Evolutionary conservation across 768 basidiomycete genomes (phyloP).

Genomic region (Macrolepiota albuminosa): DNA sequence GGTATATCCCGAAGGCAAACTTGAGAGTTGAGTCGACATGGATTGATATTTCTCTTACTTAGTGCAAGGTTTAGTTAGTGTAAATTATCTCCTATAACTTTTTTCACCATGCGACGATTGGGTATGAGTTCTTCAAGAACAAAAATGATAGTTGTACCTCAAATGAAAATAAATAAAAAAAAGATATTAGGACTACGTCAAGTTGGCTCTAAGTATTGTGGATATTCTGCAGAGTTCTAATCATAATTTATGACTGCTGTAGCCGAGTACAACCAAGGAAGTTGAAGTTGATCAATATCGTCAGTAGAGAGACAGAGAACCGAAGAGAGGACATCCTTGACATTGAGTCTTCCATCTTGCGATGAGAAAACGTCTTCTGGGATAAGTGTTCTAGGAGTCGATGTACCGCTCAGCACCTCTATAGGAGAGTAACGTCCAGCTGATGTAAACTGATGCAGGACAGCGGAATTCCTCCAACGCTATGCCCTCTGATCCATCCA

Average conservation of each 20-base stretch:
- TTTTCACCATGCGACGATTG: background rate
- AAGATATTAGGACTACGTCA: background rate
- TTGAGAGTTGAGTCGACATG: slow-evolving; percentile 28
- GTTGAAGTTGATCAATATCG: slow-evolving; percentile 39
- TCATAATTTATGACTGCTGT: too few species aligned
- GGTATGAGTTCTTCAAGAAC: background rate
- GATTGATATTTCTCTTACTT: slow-evolving; percentile 18
- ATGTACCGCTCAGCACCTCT: slow-evolving; percentile 16
- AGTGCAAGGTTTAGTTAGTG: background rate
- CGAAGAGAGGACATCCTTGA: slow-evolving; percentile 36
- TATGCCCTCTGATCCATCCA: slow-evolving; percentile 48
- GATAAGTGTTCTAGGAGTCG: slow-evolving; percentile 37
- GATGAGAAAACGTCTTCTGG: slow-evolving; percentile 25
- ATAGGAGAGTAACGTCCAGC: slow-evolving; percentile 9
- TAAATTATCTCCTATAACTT: background rate
- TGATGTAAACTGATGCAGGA: slow-evolving; percentile 60
- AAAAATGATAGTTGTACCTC: background rate
- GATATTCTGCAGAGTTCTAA: background rate
- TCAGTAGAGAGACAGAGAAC: slow-evolving; percentile 39
- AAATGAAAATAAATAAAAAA: background rate
- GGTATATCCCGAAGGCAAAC: slow-evolving; percentile 24
- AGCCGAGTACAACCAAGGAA: slow-evolving; percentile 39
- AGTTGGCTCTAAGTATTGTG: background rate
- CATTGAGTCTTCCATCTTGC: slow-evolving; percentile 19
- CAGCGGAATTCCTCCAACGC: slow-evolving; percentile 52